Evolutionary conservation across 2,329 filamentous ascomycete genomes (phyloP).

Genomic region (Trichoderma sp.): DNA sequence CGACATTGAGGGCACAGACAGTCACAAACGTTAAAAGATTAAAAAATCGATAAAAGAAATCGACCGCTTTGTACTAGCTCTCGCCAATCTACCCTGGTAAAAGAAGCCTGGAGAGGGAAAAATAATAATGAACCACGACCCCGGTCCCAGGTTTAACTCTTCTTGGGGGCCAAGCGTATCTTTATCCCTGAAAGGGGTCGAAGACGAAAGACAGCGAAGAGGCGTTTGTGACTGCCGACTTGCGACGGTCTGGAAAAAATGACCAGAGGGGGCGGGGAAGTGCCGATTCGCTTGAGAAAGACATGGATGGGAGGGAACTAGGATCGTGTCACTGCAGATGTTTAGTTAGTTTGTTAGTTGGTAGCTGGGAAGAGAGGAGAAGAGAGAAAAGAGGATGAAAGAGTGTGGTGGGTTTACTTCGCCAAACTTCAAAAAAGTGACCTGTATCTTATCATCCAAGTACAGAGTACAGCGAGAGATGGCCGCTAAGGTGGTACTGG

Average conservation of each 20-base stretch:
- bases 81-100: not conserved
- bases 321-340: not conserved
- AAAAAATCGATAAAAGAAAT: not conserved
- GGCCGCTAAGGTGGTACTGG: not conserved
- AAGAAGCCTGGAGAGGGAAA: not conserved
- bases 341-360: not conserved
- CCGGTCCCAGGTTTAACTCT: not conserved
- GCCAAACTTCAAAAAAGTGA: not conserved
- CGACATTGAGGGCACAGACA: not conserved
- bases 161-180: conserved; percentile 13
- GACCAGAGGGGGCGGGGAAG: not conserved
- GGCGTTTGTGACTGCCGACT: not conserved
- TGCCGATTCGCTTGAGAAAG: not conserved
- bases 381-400: not conserved
- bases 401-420: not conserved
- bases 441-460: not conserved
- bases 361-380: not conserved
- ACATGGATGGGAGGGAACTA: not conserved
- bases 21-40: not conserved
- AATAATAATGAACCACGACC: not conserved
- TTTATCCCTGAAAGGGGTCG: conserved; percentile 15
- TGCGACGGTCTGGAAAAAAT: not conserved
- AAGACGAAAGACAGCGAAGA: not conserved
- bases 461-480: not conserved
- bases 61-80: not conserved